Base-by-base conservation (phyloP, 257 asterid species). In the Leptodermis oblonga region DNA sequence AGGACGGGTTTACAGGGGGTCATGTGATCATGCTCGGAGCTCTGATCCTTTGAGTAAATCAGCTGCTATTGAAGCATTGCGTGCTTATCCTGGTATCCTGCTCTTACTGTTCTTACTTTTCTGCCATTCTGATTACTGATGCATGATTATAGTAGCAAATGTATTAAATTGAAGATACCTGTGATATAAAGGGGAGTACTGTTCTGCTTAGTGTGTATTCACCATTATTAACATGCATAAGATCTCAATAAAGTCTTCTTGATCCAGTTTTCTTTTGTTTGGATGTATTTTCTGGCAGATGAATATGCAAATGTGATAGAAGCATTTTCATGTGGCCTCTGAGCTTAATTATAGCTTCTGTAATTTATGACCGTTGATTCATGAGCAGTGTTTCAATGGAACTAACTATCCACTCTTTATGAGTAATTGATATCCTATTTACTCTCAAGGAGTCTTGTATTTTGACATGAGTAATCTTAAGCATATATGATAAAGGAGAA, bases 21-120 rank as follows among this genome's bases (percentile, higher is more conserved):
- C 99, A 94, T 78, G 97, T 81, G 36, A 87, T 94, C 77, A 91
- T 91, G 97, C 99, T 94, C 73, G 99, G 97, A 67, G 97, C 96
- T n/a, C n/a, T 70, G 99, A 94, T 79, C 88, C 95, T 22, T 69
- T 89, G 77, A 94, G 97, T 80, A 79, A 70, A 79, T 74, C 84
- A 63, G 97, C 96, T 75, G 96, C 97, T 37, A 76, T 85, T 69
- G 95, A 89, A 86, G 96, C 99, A 65, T 82, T 94, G 73, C 92
- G 71, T 82, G 95, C 92, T 67, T 91, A 85, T 90, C 97, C 96
- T 52, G 97, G 99, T 94, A 77, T 59, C 76, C 68, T 14, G 45
- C 36, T 52, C 45, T 60, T 42, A 48, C 74, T 28, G 62, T 39
- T 53, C 62, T 56, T 22, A 22, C 65, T 63, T 54, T 58, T 48